Evolutionary conservation across 495 filamentous ascomycete genomes (phyloP), one percentile per base, ranked within the genome.

Genomic region (Annulohypoxylon stygium): DNA sequence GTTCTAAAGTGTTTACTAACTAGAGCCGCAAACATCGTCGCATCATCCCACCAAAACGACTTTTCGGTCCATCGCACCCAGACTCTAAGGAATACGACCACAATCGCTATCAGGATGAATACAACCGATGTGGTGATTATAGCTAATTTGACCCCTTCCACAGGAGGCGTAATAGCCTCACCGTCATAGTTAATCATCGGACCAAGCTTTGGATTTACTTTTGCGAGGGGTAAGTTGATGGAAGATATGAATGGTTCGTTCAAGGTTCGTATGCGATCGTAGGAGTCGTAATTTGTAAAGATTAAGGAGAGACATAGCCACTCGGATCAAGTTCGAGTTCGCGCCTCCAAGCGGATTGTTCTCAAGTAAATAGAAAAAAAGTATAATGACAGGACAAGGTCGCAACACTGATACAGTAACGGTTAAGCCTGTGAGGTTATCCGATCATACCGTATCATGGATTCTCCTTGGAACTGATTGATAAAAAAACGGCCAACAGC

Each of bases 31-130:
- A 65, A 43, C 70, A 76, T 76, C 16, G 74, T 12, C 1, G 53
- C 59, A 33, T 76, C 74, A 30, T 76, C 74, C 74, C 74, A 76
- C 67, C 74, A 69, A 3, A 76, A 26, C 14, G 34, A 54, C 34
- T 18, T 43, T 8, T 70, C 70, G 14, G 14, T 51, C 30, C 51
- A 65, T 9, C 71, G 61, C 12, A 74, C 26, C 41, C 55, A 70
- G 7, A 67, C 25, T 36, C 74, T 63, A 3, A 76, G 36, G 1
- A 37, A 50, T 23, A 76, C 66, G 9, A 70, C 47, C 5, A 43
- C 12, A 1, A 43, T 30, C 14, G 74, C 67, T 30, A 70, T 11
- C 12, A 53, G 2, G 5, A 30, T 51, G 23, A 69, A 51, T 16
- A 64, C 33, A 16, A 64, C 33, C 2, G 74, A 67, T 1, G 47